Evolutionary conservation across 2,329 filamentous ascomycete species (phyloP), one percentile per base, ranked within the genome.

Genomic region (Exophiala calicioides): DNA sequence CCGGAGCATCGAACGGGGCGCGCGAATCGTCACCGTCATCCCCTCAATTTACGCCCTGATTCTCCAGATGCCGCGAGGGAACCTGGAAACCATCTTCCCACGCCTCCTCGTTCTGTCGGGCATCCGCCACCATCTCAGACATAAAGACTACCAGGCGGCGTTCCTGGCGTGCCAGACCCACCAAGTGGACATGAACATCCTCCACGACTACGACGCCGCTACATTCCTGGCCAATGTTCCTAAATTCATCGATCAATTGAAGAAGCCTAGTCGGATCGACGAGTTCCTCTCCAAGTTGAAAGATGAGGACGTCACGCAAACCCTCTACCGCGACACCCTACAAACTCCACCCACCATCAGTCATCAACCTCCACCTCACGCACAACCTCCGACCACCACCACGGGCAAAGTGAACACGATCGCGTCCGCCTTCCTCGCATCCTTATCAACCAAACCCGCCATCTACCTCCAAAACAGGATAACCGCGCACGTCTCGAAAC

Each of bases 161-260:
- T 98, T 96, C 64, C 74, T 86, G 16, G 85, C 89, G 53, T 97
- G 93, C 64, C 83, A 93, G 39, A 91, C 84, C 16, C 94, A 98
- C 65, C 82, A 94, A 58, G 93, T 98, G 1, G 93, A 98, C 62
- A 90, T 97, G 86, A 98, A 98, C 62, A 91, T 98, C 52, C 74
- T 98, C 2, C 91, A 95, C 62, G 93, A 98, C 62, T 88, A 97
- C 68, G 82, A 83, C n/a, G 89, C 91, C 0, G 77, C 83, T 27
- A 87, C 94, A 57, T 96, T 98, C 63, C 77, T 96, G 64, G 72
- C 77, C 3, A 87, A 84, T 55, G 79, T 95, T 8, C 75, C 77
- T 0, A 67, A 87, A 1, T 95, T 98, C 61, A 74, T 97, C 23
- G 82, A 89, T 13, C 90, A 98, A 65, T 76, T 98, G 30, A 82